Base-by-base conservation (phyloP, 2,329 filamentous ascomycete species). In the Nectriaceae sp. region DNA sequence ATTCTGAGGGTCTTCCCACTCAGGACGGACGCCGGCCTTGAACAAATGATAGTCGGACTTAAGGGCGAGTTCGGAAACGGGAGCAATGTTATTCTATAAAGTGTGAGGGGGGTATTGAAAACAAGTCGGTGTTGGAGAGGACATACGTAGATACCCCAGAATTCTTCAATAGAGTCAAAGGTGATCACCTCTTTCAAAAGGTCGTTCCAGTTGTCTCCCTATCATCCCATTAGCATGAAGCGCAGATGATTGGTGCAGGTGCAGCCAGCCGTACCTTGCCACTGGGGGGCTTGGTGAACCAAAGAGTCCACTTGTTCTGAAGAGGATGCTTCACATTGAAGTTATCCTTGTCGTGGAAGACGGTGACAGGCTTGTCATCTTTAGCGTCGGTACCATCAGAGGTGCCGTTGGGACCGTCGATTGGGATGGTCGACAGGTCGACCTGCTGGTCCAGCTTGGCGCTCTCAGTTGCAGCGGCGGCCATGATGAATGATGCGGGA, bases 11-110 rank as follows among this genome's bases (percentile, higher is more conserved):
- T 99, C 94, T 74, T 99, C 94, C 94, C 94, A 99, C 75, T 99
- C 95, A 29, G 94, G 94, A 56, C 94, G 90, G 55, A 99, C 90
- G 58, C 92, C 92, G 64, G 87, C 88, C 80, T 99, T 99, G 88
- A 99, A 99, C 38, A 99, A 88, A 69, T 99, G 95, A 77, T 99
- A 99, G 73, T 99, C 94, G 67, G 94, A 96, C 79, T 99, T 99
- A 68, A 96, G 85, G 38, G 92, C 90, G 37, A 99, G 87, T 65
- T 97, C 91, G 62, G 93, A 97, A 62, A 95, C 93, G 37, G 92
- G 88, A 42, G 93, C 90, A 70, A 99, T 97, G 74, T 99, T 99
- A 82, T 99, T 99, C 95, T 99, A 50, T 13, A 15, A 16, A 42
- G 33, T 19, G 26, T 53, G 31, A 59, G 52, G 62, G 31, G 43